These are phyloP conservation scores for Tolypocladium sp. DNA, from an alignment of 2,329 filamentous ascomycete genomes.

Conservation along the genomic window DNA sequence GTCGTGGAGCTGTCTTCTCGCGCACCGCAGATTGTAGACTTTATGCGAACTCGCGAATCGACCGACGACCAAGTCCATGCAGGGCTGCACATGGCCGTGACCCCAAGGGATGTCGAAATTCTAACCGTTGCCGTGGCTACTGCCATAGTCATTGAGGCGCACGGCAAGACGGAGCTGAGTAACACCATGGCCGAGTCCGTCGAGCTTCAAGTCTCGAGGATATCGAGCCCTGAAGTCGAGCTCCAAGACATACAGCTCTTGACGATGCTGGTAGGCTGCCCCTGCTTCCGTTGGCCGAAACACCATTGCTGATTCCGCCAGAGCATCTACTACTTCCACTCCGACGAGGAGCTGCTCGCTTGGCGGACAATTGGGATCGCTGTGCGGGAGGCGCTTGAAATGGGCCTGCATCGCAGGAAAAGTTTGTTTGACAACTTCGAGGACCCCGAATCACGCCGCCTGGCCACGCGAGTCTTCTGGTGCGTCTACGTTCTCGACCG, in stretches of 20 bases:
- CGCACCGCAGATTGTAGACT: slow-evolving; percentile 15
- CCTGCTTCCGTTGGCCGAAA: not conserved
- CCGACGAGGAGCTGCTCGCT: slow-evolving; percentile 38
- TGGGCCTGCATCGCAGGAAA: slow-evolving; percentile 36
- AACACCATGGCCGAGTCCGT: slow-evolving; percentile 18
- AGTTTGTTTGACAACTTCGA: slow-evolving; percentile 30
- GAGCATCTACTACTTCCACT: slow-evolving; percentile 33
- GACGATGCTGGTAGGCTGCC: slow-evolving; percentile 16
- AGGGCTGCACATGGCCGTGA: not conserved
- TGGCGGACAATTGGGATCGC: slow-evolving; percentile 39
- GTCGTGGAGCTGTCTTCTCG: slow-evolving; percentile 15
- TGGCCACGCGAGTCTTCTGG: slow-evolving; percentile 35
- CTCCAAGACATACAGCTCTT: slow-evolving; percentile 24
- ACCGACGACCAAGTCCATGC: not conserved
- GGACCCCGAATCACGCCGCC: slow-evolving; percentile 16
- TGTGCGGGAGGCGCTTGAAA: slow-evolving; percentile 34
- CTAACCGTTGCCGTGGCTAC: slow-evolving; percentile 23
- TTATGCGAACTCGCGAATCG: slow-evolving; percentile 7
- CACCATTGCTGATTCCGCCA: slow-evolving; percentile 1
- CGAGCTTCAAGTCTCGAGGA: slow-evolving; percentile 16
- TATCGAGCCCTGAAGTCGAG: slow-evolving; percentile 18
- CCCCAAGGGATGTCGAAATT: slow-evolving; percentile 20
- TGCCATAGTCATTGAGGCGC: slow-evolving; percentile 20
- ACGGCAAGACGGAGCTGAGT: slow-evolving; percentile 18
- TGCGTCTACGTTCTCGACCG: slow-evolving; percentile 41